phyloP scores from a whole-genome alignment of 2,329 filamentous ascomycete species.

The Thelonectria rubi region DNA sequence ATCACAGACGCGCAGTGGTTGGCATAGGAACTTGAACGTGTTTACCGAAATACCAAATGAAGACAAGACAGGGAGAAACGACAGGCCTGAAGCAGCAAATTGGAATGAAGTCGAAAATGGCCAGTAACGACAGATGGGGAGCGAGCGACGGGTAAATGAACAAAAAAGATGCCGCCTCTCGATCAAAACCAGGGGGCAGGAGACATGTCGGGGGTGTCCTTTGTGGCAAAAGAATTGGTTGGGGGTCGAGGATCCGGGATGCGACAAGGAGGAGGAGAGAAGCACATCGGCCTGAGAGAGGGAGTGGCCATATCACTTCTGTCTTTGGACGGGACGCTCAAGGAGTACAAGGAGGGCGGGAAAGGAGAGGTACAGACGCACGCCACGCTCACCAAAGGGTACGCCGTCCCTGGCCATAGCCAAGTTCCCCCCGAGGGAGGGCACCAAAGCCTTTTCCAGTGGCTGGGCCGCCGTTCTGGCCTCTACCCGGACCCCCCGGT shows the following conservation, averaged over 20 bases:
- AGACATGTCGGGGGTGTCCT: conserved; percentile 34
- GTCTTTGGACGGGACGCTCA: background rate
- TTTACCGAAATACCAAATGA: background rate
- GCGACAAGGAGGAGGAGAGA: conserved; percentile 16
- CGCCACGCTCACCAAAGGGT: too few relatives aligned
- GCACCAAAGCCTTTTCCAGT: conserved; percentile 10
- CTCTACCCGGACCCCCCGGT: background rate
- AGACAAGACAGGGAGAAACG: background rate
- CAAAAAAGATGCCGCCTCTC: conserved; percentile 23
- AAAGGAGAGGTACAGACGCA: background rate
- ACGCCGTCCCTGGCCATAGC: conserved; percentile 15
- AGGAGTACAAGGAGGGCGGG: background rate
- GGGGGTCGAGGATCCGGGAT: conserved; percentile 30
- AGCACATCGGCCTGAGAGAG: conserved; percentile 5
- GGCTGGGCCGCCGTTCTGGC: conserved; percentile 12
- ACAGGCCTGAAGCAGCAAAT: conserved; percentile 8
- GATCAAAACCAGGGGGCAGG: conserved; percentile 36
- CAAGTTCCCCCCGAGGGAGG: conserved; percentile 3
- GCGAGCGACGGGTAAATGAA: conserved; percentile 42
- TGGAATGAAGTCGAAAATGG: background rate
- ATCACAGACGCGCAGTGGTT: background rate
- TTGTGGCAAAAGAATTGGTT: conserved; percentile 38
- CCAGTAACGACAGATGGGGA: conserved; percentile 10
- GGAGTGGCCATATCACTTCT: conserved; percentile 20
- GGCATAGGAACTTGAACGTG: background rate